A percentile compares a stretch with the other conserved stretches of the same genome.
Evolutionary conservation across 2,329 filamentous ascomycete genomes (phyloP).

Genomic region (Polychaeton citri): DNA sequence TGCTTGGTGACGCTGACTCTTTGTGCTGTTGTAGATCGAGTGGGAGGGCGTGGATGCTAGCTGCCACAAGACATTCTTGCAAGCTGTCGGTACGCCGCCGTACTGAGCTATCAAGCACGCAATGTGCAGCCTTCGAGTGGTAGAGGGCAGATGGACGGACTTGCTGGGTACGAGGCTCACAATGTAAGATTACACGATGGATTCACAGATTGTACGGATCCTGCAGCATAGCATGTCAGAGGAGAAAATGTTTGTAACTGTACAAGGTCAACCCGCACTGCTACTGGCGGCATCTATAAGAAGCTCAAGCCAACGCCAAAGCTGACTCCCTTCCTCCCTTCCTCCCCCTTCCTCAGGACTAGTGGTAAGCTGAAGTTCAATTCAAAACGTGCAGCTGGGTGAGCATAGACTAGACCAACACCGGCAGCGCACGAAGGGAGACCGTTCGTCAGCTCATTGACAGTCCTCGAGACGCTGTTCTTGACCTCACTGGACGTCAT

Average conservation of each 20-base stretch:
- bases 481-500: constrained; percentile 40
- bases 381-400: constrained; percentile 86
- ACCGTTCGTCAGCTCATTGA: constrained; percentile 59
- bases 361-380: constrained; percentile 88
- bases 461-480: constrained; percentile 45
- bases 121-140: too few species aligned
- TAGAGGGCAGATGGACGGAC: too few species aligned
- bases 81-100: constrained; percentile 24
- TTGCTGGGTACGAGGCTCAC: too few species aligned
- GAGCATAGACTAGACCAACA: constrained; percentile 83
- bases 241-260: too few species aligned
- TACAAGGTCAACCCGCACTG: too few species aligned
- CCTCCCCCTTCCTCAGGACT: constrained; percentile 68
- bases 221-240: too few species aligned
- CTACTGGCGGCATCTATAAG: constrained; percentile 47
- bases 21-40: constrained; percentile 13
- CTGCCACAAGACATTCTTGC: constrained; percentile 25
- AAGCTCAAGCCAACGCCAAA: constrained; percentile 97
- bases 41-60: constrained; percentile 24
- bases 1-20: background rate
- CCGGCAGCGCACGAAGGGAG: constrained; percentile 78
- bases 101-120: constrained; percentile 20
- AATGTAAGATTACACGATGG: too few species aligned
- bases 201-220: too few species aligned
- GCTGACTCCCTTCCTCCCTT: constrained; percentile 79